These are phyloP conservation scores for Boletus pseudopeckii DNA, from an alignment of 768 basidiomycete genomes.

Conservation along the genomic window DNA sequence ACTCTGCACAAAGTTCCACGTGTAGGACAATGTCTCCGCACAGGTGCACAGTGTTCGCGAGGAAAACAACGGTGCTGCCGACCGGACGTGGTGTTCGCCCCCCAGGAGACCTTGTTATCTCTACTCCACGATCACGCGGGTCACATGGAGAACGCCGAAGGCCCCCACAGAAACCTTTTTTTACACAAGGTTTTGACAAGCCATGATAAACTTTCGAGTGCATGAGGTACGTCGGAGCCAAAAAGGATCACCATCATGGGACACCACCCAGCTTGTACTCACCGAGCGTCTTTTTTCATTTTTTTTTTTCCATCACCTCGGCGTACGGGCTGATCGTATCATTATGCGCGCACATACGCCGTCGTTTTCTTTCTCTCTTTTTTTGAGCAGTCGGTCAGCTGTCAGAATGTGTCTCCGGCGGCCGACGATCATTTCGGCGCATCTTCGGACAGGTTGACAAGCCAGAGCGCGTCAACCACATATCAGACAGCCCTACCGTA, in stretches of 20 bases:
- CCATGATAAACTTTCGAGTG: conserved; percentile 10
- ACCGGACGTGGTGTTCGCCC: background rate
- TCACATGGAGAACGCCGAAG: conserved; percentile 15
- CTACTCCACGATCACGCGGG: conserved; percentile 12
- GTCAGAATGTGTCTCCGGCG: background rate
- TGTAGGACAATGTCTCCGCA: background rate
- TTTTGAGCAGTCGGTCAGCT: background rate
- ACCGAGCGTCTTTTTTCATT: background rate
- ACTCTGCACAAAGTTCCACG: background rate
- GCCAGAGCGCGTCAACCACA: background rate
- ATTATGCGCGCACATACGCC: conserved; percentile 9
- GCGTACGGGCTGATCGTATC: conserved; percentile 2
- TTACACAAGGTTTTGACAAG: conserved; percentile 19
- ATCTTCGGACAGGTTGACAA: background rate
- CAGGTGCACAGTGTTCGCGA: background rate
- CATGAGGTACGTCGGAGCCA: conserved; percentile 14
- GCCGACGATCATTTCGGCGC: background rate
- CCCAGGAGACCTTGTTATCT: conserved; percentile 6
- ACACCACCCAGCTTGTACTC: background rate
- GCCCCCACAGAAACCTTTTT: background rate
- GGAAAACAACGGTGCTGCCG: background rate
- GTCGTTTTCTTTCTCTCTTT: background rate
- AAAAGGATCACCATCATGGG: conserved; percentile 6
- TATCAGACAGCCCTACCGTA: too few species aligned
- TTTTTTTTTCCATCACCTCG: conserved; percentile 6